Evolutionary conservation across 805 yeast genomes (phyloP).

Genomic region (Candida parachauliodes): DNA sequence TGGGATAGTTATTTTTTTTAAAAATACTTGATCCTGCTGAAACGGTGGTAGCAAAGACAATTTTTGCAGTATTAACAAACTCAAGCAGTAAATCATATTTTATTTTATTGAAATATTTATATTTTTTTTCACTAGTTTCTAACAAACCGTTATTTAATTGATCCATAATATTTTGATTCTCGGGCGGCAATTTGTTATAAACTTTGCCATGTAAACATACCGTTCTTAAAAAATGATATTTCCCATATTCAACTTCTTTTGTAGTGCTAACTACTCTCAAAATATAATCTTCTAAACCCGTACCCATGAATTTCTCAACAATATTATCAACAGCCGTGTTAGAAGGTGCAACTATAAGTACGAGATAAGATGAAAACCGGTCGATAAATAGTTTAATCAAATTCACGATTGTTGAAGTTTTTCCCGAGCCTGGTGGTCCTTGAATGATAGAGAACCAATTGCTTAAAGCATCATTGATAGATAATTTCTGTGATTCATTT

Average conservation of each 20-base stretch:
- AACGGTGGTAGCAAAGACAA: conserved; percentile 69
- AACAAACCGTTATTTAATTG: conserved; percentile 33
- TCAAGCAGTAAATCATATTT: conserved; percentile 44
- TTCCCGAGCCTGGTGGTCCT: conserved; percentile 67
- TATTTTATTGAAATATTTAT: conserved; percentile 45
- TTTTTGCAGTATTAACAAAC: conserved; percentile 59
- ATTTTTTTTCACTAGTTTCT: conserved; percentile 30
- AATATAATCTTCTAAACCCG: conserved; percentile 44
- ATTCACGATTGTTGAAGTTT: conserved; percentile 40
- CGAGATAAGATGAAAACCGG: conserved; percentile 53
- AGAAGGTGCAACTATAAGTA: conserved; percentile 69
- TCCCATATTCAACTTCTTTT: conserved; percentile 58
- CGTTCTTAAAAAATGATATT: conserved; percentile 52
- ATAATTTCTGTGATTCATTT: conserved; percentile 56
- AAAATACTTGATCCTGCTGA: conserved; percentile 66
- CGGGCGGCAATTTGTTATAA: conserved; percentile 43
- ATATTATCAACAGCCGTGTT: conserved; percentile 73
- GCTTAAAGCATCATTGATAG: conserved; percentile 48
- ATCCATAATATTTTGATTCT: conserved; percentile 38
- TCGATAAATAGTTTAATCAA: conserved; percentile 50
- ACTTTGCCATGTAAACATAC: conserved; percentile 65
- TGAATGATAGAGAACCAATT: conserved; percentile 45
- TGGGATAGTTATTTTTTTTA: conserved; percentile 54
- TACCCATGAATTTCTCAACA: conserved; percentile 59
- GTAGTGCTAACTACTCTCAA: conserved; percentile 56